Conservation (phyloP, 2,329 filamentous ascomycete genomes). For the Colletotrichum theobromicola region DNA sequence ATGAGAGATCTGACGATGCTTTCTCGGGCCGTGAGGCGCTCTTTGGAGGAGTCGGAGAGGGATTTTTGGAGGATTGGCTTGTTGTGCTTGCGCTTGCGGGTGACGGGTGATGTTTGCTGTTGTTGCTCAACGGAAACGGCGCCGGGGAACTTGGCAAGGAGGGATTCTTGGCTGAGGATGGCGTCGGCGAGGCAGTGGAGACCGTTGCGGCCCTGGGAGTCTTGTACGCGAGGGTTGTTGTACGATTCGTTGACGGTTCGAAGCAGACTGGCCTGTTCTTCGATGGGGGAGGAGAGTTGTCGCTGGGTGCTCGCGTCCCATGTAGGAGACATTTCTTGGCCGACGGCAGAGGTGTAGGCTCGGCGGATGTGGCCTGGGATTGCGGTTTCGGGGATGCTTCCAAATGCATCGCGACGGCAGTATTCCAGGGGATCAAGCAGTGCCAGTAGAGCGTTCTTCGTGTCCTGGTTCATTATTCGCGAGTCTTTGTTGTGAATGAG, state of each 20-base stretch:
- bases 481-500: slow-evolving; percentile 33
- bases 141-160: slow-evolving; percentile 39
- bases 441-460: slow-evolving; percentile 37
- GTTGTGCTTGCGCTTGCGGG: slow-evolving; percentile 43
- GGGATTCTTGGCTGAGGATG: slow-evolving; percentile 45
- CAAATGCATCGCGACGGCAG: slow-evolving; percentile 56
- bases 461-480: slow-evolving; percentile 29
- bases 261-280: slow-evolving; percentile 39
- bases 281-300: background rate
- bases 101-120: background rate
- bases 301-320: background rate
- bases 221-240: slow-evolving; percentile 38
- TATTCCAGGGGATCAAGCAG: slow-evolving; percentile 34
- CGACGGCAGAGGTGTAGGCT: slow-evolving; percentile 14
- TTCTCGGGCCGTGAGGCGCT: slow-evolving; percentile 32
- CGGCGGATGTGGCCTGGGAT: slow-evolving; percentile 20
- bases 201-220: slow-evolving; percentile 57
- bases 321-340: background rate
- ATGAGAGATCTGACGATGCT: slow-evolving; percentile 35
- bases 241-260: slow-evolving; percentile 38
- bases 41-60: slow-evolving; percentile 36
- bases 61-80: slow-evolving; percentile 35
- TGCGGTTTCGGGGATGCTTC: slow-evolving; percentile 29
- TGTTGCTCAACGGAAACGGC: slow-evolving; percentile 26
- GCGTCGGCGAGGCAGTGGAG: slow-evolving; percentile 64